phyloP scores from a whole-genome alignment of 345 rosid genomes.

The Microthlaspi erraticum region DNA sequence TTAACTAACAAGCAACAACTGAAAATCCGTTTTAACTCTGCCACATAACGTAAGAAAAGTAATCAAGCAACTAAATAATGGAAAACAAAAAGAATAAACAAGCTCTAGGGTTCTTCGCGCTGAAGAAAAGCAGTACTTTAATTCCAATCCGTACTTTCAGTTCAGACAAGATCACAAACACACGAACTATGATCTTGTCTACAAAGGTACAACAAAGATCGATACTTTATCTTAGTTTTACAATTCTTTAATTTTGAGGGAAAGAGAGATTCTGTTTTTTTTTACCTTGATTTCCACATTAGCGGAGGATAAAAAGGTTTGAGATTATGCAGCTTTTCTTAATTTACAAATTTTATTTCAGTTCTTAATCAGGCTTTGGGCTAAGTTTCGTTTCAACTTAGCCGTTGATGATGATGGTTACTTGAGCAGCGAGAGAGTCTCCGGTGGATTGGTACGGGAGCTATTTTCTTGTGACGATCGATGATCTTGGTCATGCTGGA shows the following conservation, averaged over 20 bases:
- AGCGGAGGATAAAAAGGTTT: constrained; percentile 5
- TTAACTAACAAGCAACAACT: background rate
- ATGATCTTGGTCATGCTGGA: constrained; percentile 37
- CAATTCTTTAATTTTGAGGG: background rate
- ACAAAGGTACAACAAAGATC: constrained; percentile 24
- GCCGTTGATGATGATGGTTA: constrained; percentile 10
- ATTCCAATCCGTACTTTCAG: background rate
- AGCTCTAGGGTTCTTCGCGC: constrained; percentile 27
- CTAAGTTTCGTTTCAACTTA: background rate
- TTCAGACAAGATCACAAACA: constrained; percentile 4
- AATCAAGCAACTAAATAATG: background rate
- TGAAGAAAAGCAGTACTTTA: constrained; percentile 1
- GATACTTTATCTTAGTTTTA: constrained; percentile 12
- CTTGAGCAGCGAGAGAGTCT: constrained; percentile 17
- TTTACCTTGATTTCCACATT: background rate
- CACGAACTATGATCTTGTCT: constrained; percentile 3
- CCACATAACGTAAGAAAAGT: constrained; percentile 5
- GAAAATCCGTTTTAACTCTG: background rate
- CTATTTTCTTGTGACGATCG: constrained; percentile 17
- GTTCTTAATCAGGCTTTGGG: background rate
- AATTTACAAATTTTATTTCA: background rate
- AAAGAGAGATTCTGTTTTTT: background rate
- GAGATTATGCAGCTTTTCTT: constrained; percentile 21
- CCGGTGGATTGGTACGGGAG: background rate
- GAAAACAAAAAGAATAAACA: background rate